Conservation (phyloP, 2,329 filamentous ascomycete species). For the Sclerotinia glacialis region DNA sequence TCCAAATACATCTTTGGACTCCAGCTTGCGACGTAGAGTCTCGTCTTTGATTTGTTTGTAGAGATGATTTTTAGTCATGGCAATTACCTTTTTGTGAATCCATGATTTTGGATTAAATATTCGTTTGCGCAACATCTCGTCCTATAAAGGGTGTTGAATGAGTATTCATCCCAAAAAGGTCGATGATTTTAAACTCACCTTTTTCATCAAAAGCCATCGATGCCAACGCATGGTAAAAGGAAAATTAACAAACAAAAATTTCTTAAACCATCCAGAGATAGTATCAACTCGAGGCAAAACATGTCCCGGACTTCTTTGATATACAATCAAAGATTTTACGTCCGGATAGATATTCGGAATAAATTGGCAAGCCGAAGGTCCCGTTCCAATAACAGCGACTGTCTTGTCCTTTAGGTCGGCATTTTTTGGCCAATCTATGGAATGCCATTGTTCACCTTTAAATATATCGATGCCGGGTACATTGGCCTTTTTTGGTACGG, state of each 20-base stretch:
- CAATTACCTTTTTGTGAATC: not conserved
- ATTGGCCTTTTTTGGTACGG: slow-evolving; percentile 11
- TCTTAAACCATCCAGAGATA: not conserved
- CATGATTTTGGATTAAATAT: not conserved
- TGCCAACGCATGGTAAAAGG: not conserved
- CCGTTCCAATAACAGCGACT: not conserved
- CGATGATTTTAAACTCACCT: not conserved
- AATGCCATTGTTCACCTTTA: not conserved
- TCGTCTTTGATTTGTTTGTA: slow-evolving; percentile 4
- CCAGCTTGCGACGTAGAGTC: not conserved
- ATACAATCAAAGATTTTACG: not conserved
- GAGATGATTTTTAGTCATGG: not conserved
- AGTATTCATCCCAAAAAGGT: not conserved
- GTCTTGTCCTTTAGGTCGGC: not conserved
- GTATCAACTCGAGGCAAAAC: not conserved
- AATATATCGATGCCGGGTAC: not conserved
- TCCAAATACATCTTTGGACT: slow-evolving; percentile 8
- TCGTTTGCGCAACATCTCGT: not conserved
- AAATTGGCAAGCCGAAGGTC: slow-evolving; percentile 9
- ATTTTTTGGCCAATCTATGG: slow-evolving; percentile 11
- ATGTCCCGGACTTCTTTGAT: slow-evolving; percentile 11
- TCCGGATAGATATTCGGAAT: slow-evolving; percentile 6
- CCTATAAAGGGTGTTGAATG: not conserved
- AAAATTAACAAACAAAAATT: not conserved
- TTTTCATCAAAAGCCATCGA: slow-evolving; percentile 4